Evolutionary conservation across 2,329 filamentous ascomycete genomes (phyloP).

Genomic region (Aureobasidium sp.): DNA sequence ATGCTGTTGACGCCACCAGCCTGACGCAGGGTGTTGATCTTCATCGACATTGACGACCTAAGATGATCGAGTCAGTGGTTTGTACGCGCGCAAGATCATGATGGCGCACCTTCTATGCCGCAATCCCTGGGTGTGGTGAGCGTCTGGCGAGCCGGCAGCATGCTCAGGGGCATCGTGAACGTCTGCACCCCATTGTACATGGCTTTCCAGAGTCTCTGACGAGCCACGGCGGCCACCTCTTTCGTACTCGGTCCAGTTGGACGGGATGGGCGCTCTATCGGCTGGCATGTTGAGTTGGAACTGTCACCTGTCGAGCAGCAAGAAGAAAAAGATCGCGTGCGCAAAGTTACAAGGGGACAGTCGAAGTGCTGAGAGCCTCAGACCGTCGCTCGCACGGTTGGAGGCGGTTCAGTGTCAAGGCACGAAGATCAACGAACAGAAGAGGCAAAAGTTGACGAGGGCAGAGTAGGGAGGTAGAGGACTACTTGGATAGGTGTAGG

Average conservation of each 20-base stretch:
- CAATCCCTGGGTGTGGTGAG: constrained; percentile 14
- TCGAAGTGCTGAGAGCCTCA: background rate
- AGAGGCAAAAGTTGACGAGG: background rate
- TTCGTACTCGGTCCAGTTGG: constrained; percentile 39
- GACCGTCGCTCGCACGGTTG: background rate
- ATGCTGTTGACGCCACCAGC: constrained; percentile 89
- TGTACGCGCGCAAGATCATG: no score
- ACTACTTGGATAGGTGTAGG: constrained; percentile 3
- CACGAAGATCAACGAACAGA: background rate
- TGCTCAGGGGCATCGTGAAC: constrained; percentile 12
- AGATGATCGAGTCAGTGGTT: background rate
- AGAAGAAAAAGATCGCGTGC: background rate
- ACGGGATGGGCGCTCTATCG: constrained; percentile 26
- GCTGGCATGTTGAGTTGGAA: background rate
- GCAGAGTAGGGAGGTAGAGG: background rate
- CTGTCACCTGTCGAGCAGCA: background rate
- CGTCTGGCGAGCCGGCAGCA: constrained; percentile 12
- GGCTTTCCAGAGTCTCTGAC: constrained; percentile 19
- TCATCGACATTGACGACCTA: constrained; percentile 41
- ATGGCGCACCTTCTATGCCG: constrained; percentile 24
- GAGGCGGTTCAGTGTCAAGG: background rate
- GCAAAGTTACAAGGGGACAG: background rate
- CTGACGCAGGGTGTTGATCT: constrained; percentile 48
- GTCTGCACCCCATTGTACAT: constrained; percentile 11
- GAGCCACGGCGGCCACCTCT: constrained; percentile 33